Percentiles rank a stretch among this genome's conserved stretches.
phyloP scores from a whole-genome alignment of 441 rosid genomes.

The Gossypium schwendimanii region DNA sequence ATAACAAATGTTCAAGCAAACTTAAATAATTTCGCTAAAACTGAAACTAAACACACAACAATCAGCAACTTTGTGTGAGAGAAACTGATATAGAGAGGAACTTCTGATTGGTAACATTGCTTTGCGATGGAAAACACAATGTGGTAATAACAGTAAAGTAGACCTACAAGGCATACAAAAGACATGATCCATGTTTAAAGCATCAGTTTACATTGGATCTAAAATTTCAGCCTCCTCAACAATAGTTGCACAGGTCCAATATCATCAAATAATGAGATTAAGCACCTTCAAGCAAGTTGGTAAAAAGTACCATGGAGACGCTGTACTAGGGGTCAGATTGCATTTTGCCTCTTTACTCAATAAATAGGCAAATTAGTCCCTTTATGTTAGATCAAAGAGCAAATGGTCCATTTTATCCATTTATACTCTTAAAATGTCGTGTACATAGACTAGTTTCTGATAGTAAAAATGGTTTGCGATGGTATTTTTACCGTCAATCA shows the following conservation, averaged over 20 bases:
- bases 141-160: background rate
- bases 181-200: background rate
- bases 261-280: background rate
- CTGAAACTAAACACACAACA: background rate
- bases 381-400: too few relatives aligned
- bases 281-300: background rate
- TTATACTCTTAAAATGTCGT: too few relatives aligned
- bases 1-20: slow-evolving; percentile 4
- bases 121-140: background rate
- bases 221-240: background rate
- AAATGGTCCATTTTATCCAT: too few relatives aligned
- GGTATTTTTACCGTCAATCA: background rate
- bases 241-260: background rate
- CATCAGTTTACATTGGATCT: background rate
- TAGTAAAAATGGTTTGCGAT: too few relatives aligned
- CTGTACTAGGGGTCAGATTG: too few relatives aligned
- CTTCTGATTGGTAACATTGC: background rate
- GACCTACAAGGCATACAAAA: background rate
- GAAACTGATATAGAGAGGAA: background rate
- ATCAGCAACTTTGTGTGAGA: background rate
- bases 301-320: too few relatives aligned
- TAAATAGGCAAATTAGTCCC: too few relatives aligned
- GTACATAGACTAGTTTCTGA: too few relatives aligned
- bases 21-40: background rate
- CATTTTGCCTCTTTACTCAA: too few relatives aligned